Evolutionary conservation across 2,329 filamentous ascomycete species (phyloP).

Genomic region (Cercospora sp.): DNA sequence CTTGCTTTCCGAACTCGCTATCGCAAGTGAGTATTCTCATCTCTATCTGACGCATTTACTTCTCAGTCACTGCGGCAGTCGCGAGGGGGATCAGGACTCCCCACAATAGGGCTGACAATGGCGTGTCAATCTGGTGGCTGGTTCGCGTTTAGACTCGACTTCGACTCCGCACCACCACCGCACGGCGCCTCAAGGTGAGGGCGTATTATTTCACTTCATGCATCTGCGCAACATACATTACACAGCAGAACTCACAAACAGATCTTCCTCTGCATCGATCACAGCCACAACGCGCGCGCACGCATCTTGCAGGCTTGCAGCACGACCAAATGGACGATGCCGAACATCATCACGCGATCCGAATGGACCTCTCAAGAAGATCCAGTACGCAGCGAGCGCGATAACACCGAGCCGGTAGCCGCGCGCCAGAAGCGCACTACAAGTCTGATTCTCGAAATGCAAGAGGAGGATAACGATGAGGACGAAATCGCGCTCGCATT

Average conservation of each 20-base stretch:
- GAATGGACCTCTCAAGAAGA: neutral
- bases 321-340: neutral
- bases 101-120: constrained; percentile 2
- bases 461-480: neutral
- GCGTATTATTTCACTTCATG: neutral
- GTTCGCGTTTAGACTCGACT: constrained; percentile 6
- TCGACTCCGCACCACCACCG: constrained; percentile 4
- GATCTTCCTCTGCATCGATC: neutral
- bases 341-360: neutral
- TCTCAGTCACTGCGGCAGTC: neutral
- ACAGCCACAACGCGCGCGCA: neutral
- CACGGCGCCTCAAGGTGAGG: neutral
- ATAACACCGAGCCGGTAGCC: neutral
- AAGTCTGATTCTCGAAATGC: neutral
- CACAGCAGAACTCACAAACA: neutral
- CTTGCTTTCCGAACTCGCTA: neutral
- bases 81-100: neutral
- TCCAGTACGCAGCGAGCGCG: neutral
- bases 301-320: neutral
- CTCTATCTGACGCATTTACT: neutral
- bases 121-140: constrained; percentile 5
- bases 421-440: neutral
- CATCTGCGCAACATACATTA: neutral
- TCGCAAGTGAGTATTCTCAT: neutral
- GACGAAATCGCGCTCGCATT: neutral